Evolutionary conservation across 2,329 filamentous ascomycete genomes (phyloP), one percentile per base, ranked within the genome.

Genomic region (Nigrograna mackinnonii): DNA sequence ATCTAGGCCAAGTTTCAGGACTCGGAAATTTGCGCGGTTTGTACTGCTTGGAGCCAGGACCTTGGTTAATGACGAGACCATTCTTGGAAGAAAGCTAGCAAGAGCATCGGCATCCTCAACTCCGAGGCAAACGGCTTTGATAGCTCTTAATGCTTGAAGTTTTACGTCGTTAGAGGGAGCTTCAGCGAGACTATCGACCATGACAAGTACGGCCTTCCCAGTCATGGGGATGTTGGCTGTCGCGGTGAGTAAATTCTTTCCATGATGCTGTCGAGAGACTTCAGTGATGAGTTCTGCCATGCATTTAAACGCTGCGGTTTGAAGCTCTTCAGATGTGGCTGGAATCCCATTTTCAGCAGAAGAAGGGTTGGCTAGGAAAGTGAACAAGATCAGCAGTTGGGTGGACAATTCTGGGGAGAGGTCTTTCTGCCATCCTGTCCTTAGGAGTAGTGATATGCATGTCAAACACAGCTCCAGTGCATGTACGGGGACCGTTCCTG

Each of bases 1-100:
- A 6, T 79, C 71, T 6, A 95, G 62, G 14, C 81, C 81, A 41
- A 72, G 72, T 18, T 84, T 71, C 5, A 97, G 72, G 0, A 95
- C 79, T 30, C 78, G 80, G 52, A 78, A 84, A 35, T 79, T 76
- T 22, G 81, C 74, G 36, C 81, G 76, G 52, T 79, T 77, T 30
- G 79, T 75, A n/a, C 77, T 81, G 0, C 85, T 87, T 1, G 83
- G 83, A 4, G 87, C 85, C 37, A 95, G 71, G 1, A 90, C 73
- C 57, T 86, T 91, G 2, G 87, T 85, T 18, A 99, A 72, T 1
- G 84, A 83, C 3, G 94, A 97, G 0, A 96, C 82, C 0, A 89
- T 89, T 7, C 91, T 90, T 0, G 95, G 94, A 31, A 97, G 76
- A 58, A 99, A 94, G 47, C 82, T 91, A 7, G 90, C 89, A 42